Evolutionary conservation across 2,329 filamentous ascomycete species (phyloP), one percentile per base, ranked within the genome.

Genomic region (Pestalotiopsis sp.): DNA sequence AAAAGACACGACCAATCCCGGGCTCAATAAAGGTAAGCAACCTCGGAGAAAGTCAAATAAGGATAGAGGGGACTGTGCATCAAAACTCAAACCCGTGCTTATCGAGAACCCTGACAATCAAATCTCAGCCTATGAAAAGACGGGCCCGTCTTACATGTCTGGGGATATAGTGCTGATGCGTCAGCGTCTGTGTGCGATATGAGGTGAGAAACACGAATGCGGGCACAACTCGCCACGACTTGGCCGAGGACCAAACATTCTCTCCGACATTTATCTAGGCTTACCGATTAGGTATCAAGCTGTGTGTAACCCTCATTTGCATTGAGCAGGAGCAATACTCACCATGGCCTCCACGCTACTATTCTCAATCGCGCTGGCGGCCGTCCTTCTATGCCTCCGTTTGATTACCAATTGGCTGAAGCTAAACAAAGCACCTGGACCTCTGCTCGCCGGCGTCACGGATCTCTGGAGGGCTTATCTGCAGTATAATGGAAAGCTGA

Each of bases 401-500:
- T 62, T 72, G 20, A 11, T 73, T 45, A 14, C 66, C 20, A 72
- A 75, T 59, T 75, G 74, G 75, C 62, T 12, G 36, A 72, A 60
- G 38, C 52, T 76, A n/a, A 73, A 69, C 20, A 73, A 75, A 60
- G 73, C 70, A 5, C 73, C 75, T 2, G 74, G 73, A 1, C 73
- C 74, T 23, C 4, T 27, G 14, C 58, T 75, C 1, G 75, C 75
- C 3, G 73, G 73, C 2, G 67, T 64, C 20, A 74, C 74, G 2
- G 72, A 76, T 64, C 69, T 76, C 1, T 75, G 75, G 75, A 68
- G 73, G 9, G 73, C 73, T 11, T 76, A 75, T 38, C 64, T 73
- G 2, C 73, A 74, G 31, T 72, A 73, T 38, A 72, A 75, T n/a
- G 74, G 75, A 5, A 73, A 57, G 23, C 41, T 76, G 17, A 69